Evolutionary conservation across 2,329 filamentous ascomycete genomes (phyloP).

Genomic region (Penicillium sp.): DNA sequence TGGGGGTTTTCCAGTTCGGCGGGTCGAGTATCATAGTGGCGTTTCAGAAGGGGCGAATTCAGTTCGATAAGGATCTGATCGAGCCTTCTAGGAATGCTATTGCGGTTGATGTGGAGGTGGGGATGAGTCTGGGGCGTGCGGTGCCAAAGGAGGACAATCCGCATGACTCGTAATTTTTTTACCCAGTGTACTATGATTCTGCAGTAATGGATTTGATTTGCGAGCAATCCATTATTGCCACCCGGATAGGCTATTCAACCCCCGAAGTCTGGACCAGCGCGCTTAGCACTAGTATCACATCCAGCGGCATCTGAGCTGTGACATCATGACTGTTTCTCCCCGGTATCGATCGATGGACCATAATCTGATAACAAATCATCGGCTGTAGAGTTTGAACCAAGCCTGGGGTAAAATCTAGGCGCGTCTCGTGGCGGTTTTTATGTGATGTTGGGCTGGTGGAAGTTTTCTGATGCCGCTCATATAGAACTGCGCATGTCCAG

Average conservation of each 20-base stretch:
- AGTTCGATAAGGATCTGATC: conserved; percentile 46
- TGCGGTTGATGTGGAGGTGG: conserved; percentile 45
- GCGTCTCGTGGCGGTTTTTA: background rate
- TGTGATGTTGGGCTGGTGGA: background rate
- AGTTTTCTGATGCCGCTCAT: background rate
- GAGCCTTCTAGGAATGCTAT: conserved; percentile 38
- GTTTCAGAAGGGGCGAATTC: conserved; percentile 43
- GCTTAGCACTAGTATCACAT: background rate
- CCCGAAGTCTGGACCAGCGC: too few relatives aligned
- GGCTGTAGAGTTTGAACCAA: too few relatives aligned
- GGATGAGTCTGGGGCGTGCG: conserved; percentile 42
- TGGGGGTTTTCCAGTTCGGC: conserved; percentile 49
- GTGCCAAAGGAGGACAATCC: background rate
- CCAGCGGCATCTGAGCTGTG: background rate
- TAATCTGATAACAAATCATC: too few relatives aligned
- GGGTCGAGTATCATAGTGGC: conserved; percentile 49
- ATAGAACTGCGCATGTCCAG: background rate
- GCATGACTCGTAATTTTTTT: background rate
- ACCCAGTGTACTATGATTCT: too few relatives aligned
- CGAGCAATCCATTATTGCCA: background rate
- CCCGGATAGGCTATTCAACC: background rate
- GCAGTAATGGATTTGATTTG: too few relatives aligned
- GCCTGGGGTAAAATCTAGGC: background rate
- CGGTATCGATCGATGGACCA: background rate
- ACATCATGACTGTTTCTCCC: background rate